Percentiles rank a stretch among this genome's conserved stretches.
phyloP scores from a whole-genome alignment of 78 protist species.

The Tieghemostelium lacteum region DNA sequence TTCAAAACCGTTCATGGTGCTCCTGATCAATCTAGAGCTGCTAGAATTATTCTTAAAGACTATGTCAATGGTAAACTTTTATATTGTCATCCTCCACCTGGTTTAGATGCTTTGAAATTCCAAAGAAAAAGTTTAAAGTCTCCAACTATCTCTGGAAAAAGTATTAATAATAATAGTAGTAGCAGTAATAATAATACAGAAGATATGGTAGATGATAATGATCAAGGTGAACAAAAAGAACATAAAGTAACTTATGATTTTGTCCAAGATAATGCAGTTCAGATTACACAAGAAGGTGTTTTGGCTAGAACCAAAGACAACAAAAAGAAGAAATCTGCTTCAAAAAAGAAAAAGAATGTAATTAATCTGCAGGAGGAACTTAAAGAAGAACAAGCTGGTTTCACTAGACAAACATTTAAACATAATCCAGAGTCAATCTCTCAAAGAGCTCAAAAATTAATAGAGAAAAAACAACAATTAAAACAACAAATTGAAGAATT shows the following conservation, averaged over 20 bases:
- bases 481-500: not conserved
- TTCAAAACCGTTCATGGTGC: constrained; percentile 81
- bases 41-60: constrained; percentile 79
- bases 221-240: not conserved
- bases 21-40: constrained; percentile 79
- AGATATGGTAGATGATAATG: not conserved
- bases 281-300: constrained; percentile 3
- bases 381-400: not conserved
- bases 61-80: constrained; percentile 64
- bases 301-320: constrained; percentile 16
- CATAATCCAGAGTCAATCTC: not conserved
- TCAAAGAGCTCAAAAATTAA: not conserved
- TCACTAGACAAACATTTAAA: not conserved
- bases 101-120: constrained; percentile 58
- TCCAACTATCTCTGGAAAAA: not conserved
- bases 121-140: constrained; percentile 34
- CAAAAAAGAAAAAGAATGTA: not conserved
- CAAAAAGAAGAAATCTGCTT: constrained; percentile 1
- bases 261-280: constrained; percentile 41
- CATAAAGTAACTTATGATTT: constrained; percentile 47
- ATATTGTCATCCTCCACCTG: constrained; percentile 82
- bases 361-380: not conserved
- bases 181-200: not conserved
- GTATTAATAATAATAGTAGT: not conserved
- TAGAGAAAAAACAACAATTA: not conserved